Evolutionary conservation across 129 eudicot species (phyloP), one percentile per base, ranked within the genome.

Genomic region (Chrysanthemum makinoi): DNA sequence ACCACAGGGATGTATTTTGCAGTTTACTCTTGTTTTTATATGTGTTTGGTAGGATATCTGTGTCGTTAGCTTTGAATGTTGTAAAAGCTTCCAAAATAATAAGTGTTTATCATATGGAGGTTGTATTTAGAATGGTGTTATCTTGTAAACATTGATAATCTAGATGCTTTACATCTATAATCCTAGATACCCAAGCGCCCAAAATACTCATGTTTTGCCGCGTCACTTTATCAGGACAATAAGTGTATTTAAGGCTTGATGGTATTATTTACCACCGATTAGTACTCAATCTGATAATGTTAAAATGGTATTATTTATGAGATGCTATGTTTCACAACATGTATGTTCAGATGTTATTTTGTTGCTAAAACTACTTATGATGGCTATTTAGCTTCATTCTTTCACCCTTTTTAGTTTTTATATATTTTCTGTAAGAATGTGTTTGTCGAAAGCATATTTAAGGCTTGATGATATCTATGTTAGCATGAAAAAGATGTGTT

Each of bases 41-140:
- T 20, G 49, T 62, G 64, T 53, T 78, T 78, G 75, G 72, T 62
- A 19, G 68, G 73, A 19, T 49, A 14, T 73, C 16, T 58, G 69
- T 57, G 74, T 47, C 57, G 59, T 74, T 65, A 66, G 33, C 65
- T 62, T 70, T 66, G 72, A 76, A 62, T 59, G 70, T 77, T 65
- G 84, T 48, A 55, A 70, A 59, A 19, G 43, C 43, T 35, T 35
- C 43, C 50, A 69, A 62, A 24, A 35, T 16, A 58, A 66, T 52
- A 68, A 59, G 66, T 15, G 72, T 18, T 71, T 69, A 63, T 50
- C 72, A 8, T 68, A 77, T 78, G 79, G 64, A 74, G 75, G 81
- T 75, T 69, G 70, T 67, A 69, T 65, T 65, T 19, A 51, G 75
- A 65, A 75, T 16, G 73, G 51, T 47, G 12, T 68, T 46, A 56